These are phyloP conservation scores for Clavulina sp. DNA, from an alignment of 768 basidiomycete species.

Conservation along the genomic window DNA sequence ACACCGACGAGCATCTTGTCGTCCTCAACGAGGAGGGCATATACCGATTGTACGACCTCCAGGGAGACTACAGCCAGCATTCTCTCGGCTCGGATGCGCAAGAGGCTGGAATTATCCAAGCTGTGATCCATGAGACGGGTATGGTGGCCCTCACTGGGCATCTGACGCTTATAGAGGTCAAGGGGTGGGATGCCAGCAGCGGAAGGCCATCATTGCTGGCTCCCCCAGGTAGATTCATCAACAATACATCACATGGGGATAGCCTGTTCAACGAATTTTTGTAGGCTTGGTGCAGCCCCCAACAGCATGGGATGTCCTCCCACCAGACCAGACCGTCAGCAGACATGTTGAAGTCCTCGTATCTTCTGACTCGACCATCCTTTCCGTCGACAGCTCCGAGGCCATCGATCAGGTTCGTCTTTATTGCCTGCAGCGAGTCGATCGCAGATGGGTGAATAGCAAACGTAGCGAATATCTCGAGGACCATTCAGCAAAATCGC, in stretches of 20 bases:
- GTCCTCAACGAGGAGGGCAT: constrained; percentile 84
- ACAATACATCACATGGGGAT: neutral
- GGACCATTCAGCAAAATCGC: constrained; percentile 81
- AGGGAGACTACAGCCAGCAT: constrained; percentile 70
- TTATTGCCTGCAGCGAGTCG: neutral
- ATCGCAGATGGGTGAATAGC: neutral
- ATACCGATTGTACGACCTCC: constrained; percentile 78
- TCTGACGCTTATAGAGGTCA: constrained; percentile 64
- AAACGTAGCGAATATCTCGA: constrained; percentile 45
- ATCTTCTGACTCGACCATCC: constrained; percentile 61
- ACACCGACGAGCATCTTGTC: constrained; percentile 54
- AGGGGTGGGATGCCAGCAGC: constrained; percentile 81
- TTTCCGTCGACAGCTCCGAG: constrained; percentile 79
- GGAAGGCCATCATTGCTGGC: constrained; percentile 48
- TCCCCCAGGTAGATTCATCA: neutral
- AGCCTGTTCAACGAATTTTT: neutral
- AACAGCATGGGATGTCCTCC: constrained; percentile 72
- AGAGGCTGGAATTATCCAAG: constrained; percentile 71
- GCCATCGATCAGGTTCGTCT: constrained; percentile 44
- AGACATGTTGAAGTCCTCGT: constrained; percentile 81
- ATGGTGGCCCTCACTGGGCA: constrained; percentile 70
- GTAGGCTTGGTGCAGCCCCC: constrained; percentile 58
- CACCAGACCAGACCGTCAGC: constrained; percentile 76
- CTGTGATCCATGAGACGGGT: constrained; percentile 71
- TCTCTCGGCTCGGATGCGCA: constrained; percentile 69